A percentile compares a stretch with the other conserved stretches of the same genome.
These are phyloP conservation scores for Camillea tinctor DNA, from an alignment of 2,329 filamentous ascomycete genomes.

Conservation along the genomic window DNA sequence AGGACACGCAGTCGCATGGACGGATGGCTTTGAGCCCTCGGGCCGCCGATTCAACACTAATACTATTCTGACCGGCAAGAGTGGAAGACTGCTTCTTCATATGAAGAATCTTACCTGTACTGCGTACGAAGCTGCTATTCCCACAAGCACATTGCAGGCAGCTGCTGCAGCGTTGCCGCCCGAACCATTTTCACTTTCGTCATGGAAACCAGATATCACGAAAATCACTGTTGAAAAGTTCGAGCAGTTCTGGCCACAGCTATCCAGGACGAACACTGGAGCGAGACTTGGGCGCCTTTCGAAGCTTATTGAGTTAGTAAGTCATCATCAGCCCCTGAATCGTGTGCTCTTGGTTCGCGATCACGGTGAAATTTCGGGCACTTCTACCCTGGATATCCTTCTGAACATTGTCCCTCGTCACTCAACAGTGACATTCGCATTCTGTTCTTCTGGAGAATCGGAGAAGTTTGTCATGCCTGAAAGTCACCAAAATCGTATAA, in stretches of 20 bases:
- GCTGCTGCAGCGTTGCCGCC: neutral
- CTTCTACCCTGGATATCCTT: neutral
- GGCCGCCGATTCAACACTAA: slow-evolving; percentile 16
- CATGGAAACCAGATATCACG: slow-evolving; percentile 1
- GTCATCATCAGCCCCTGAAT: neutral
- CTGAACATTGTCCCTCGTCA: neutral
- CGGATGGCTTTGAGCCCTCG: slow-evolving; percentile 9
- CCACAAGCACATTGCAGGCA: neutral
- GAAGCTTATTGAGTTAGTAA: neutral
- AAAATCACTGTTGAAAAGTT: neutral
- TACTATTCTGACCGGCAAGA: slow-evolving; percentile 4
- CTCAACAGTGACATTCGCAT: neutral
- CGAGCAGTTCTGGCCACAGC: slow-evolving; percentile 3
- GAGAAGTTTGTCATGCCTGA: neutral
- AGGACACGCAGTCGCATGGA: slow-evolving; percentile 21
- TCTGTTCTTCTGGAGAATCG: neutral
- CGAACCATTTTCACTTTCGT: neutral
- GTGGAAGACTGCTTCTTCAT: slow-evolving; percentile 6
- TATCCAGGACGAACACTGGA: neutral
- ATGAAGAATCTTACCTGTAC: slow-evolving; percentile 12
- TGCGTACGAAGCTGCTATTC: slow-evolving; percentile 9
- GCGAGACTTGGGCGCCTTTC: neutral
- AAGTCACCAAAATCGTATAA: neutral
- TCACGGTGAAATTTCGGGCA: neutral
- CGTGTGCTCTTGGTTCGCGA: neutral